These are phyloP conservation scores for Diaporthe australafricana DNA, from an alignment of 2,329 filamentous ascomycete species.

Conservation along the genomic window DNA sequence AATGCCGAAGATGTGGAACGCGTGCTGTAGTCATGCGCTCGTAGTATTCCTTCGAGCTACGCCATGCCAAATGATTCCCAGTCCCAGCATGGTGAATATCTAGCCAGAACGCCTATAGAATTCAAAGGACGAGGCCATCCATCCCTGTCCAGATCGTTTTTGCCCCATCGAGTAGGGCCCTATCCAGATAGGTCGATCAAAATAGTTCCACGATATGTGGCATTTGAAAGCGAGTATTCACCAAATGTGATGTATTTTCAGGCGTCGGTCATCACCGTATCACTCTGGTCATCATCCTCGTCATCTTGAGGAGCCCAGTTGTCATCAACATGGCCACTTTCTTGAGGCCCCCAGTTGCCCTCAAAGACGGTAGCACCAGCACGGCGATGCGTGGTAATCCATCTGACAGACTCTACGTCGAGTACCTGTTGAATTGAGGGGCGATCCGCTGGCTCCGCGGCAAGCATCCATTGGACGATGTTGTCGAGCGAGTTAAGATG, in stretches of 20 bases:
- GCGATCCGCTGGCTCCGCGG: constrained; percentile 77
- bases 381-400: constrained; percentile 81
- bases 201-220: constrained; percentile 38
- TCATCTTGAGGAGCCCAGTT: constrained; percentile 85
- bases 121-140: constrained; percentile 39
- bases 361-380: constrained; percentile 96
- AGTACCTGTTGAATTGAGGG: constrained; percentile 82
- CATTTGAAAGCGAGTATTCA: constrained; percentile 38
- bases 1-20: constrained; percentile 27
- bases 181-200: constrained; percentile 50
- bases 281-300: constrained; percentile 47
- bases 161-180: constrained; percentile 36
- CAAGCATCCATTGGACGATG: constrained; percentile 90
- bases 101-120: constrained; percentile 41
- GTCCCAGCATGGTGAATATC: constrained; percentile 38
- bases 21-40: constrained; percentile 31
- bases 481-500: constrained; percentile 83
- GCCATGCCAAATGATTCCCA: constrained; percentile 18
- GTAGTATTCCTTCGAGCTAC: constrained; percentile 21
- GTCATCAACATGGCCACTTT: constrained; percentile 65
- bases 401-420: constrained; percentile 78
- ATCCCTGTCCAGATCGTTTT: constrained; percentile 39
- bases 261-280: constrained; percentile 72
- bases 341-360: constrained; percentile 92
- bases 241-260: constrained; percentile 48